Base-by-base conservation (phyloP, 345 rosid species). In the Brassica juncea region DNA sequence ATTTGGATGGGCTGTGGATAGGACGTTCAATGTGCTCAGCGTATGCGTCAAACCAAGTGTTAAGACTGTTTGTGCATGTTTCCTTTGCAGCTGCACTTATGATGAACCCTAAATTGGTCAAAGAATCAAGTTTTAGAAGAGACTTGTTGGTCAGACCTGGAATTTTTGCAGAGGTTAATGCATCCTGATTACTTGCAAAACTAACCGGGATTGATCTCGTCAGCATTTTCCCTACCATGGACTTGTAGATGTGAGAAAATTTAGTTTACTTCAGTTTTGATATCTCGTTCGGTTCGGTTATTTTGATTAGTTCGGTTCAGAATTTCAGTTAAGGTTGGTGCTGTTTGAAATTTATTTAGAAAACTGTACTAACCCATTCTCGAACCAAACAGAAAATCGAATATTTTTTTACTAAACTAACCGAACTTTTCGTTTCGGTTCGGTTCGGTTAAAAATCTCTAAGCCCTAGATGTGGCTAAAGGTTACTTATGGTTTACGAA, bases 71-170 rank as follows among this genome's bases (percentile, higher is more conserved):
- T 70, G 85, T 88, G 54, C 49, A 80, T 25, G 97, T 89, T 25
- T 92, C 95, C 69, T 92, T 92, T 35, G 82, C 0, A 2, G 77
- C 81, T 72, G 87, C 94, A 15, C 79, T 88, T 72, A 1, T 0
- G 32, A 16, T 88, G 84, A 89, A 87, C 71, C 97, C 97, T 64
- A 2, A 2, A 5, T 5, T 90, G 87, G 90, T 89, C 93, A 5
- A 76, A 81, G 71, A 82, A 74, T 81, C 77, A 81, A 80, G 74
- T 83, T 28, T 81, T 64, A 82, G 89, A 87, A 70, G 91, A 90
- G 80, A 25, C 78, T 1, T 86, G 89, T 78, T 90, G 93, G 94
- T 90, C 97, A 55, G 85, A 87, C 58, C 72, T 72, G 79, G 91
- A 89, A 15, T 44, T 88, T 77, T 70, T 89, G 87, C 82, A 77